Percentiles rank a stretch among this genome's conserved stretches.
Evolutionary conservation across 805 yeast species (phyloP).

Genomic region (Candida germanica): DNA sequence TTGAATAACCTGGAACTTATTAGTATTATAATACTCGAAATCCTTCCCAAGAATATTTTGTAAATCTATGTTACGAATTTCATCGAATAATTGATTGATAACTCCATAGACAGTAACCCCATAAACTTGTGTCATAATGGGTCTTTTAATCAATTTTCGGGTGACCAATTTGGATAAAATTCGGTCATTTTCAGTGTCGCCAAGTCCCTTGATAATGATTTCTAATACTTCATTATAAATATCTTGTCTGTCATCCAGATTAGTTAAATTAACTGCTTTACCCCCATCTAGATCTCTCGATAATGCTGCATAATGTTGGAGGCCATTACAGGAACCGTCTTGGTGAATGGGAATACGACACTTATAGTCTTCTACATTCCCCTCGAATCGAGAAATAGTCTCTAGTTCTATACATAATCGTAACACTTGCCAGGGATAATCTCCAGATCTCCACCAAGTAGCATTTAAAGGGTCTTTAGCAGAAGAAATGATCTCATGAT

Average conservation of each 20-base stretch:
- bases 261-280: constrained; percentile 33
- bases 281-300: constrained; percentile 38
- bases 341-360: constrained; percentile 38
- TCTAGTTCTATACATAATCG: constrained; percentile 33
- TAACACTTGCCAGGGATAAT: constrained; percentile 40
- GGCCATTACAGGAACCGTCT: constrained; percentile 46
- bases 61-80: constrained; percentile 7
- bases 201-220: constrained; percentile 18
- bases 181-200: constrained; percentile 13
- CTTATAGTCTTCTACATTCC: constrained; percentile 16
- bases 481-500: constrained; percentile 21
- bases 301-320: constrained; percentile 45
- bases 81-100: constrained; percentile 25
- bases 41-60: constrained; percentile 1
- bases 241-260: constrained; percentile 22
- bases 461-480: constrained; percentile 26
- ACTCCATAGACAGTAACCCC: constrained; percentile 43
- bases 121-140: constrained; percentile 46
- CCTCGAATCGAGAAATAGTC: constrained; percentile 15
- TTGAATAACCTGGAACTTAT: constrained; percentile 4
- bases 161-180: constrained; percentile 18
- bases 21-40: constrained; percentile 3
- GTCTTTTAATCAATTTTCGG: constrained; percentile 37
- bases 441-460: constrained; percentile 37
- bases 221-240: constrained; percentile 32